Conservation (phyloP, 768 basidiomycete species). For the Kwoniella mangroviensis region DNA sequence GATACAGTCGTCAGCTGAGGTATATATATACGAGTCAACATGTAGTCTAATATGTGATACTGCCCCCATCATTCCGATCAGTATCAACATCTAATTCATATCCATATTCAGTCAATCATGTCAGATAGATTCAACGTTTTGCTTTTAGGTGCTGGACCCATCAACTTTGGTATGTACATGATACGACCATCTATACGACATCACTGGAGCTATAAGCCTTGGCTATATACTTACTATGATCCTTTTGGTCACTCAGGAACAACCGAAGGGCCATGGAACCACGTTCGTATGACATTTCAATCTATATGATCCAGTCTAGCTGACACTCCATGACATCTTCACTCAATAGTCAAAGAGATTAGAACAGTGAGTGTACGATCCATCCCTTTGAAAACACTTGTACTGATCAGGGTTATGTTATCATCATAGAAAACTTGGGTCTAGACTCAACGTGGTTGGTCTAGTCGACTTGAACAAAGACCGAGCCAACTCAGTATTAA, state of each 20-base stretch:
- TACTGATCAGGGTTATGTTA: background rate
- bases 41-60: too few relatives aligned
- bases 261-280: conserved; percentile 42
- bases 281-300: conserved; percentile 15
- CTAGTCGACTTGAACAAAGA: conserved; percentile 85
- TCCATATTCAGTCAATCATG: conserved; percentile 1
- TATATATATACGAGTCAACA: too few relatives aligned
- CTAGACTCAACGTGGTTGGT: conserved; percentile 90
- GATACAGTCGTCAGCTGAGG: too few relatives aligned
- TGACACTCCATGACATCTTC: too few relatives aligned
- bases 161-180: conserved; percentile 50
- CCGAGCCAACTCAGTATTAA: conserved; percentile 75
- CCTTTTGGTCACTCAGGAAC: conserved; percentile 14
- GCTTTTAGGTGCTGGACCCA: conserved; percentile 40
- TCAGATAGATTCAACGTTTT: conserved; percentile 38
- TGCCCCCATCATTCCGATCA: too few relatives aligned
- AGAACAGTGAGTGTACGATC: conserved; percentile 24
- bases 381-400: background rate
- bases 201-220: too few relatives aligned
- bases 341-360: conserved; percentile 35
- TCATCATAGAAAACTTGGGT: conserved; percentile 75
- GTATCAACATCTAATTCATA: too few relatives aligned
- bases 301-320: background rate
- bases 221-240: too few relatives aligned
- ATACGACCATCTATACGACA: too few relatives aligned